Conservation (phyloP, 2,329 filamentous ascomycete species). For the Pseudogymnoascus sp. region DNA sequence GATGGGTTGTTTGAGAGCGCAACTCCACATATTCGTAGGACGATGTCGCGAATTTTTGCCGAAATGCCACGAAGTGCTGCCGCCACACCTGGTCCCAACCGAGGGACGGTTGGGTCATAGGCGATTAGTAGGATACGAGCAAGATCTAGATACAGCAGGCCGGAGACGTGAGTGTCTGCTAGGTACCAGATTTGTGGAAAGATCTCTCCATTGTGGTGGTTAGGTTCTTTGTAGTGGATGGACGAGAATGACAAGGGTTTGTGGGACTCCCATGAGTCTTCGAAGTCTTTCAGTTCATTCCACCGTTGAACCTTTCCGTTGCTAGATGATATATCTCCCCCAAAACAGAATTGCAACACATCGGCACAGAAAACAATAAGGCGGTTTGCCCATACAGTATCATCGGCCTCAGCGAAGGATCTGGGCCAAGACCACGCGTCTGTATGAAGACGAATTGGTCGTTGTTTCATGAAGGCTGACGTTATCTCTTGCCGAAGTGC, state of each 20-base stretch:
- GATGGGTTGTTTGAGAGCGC: neutral
- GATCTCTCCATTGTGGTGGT: neutral
- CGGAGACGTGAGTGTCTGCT: neutral
- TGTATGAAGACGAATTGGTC: neutral
- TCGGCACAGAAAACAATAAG: neutral
- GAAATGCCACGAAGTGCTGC: neutral
- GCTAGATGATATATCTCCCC: neutral
- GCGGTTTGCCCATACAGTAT: neutral
- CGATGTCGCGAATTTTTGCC: neutral
- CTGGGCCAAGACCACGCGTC: neutral
- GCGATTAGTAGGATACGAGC: neutral
- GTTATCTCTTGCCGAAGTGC: slow-evolving; percentile 1
- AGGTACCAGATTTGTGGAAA: neutral
- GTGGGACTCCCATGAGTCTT: neutral
- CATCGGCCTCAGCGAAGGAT: neutral
- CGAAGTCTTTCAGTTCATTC: neutral
- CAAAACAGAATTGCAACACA: neutral
- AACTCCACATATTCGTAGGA: neutral
- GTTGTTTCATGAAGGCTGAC: neutral
- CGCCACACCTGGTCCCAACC: neutral
- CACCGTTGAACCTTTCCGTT: neutral
- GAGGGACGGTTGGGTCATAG: neutral
- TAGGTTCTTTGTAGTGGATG: neutral
- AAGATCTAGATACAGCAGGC: neutral
- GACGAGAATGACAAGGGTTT: neutral